Evolutionary conservation across 2,329 filamentous ascomycete species (phyloP).

Genomic region (Trichoderma hamatum): DNA sequence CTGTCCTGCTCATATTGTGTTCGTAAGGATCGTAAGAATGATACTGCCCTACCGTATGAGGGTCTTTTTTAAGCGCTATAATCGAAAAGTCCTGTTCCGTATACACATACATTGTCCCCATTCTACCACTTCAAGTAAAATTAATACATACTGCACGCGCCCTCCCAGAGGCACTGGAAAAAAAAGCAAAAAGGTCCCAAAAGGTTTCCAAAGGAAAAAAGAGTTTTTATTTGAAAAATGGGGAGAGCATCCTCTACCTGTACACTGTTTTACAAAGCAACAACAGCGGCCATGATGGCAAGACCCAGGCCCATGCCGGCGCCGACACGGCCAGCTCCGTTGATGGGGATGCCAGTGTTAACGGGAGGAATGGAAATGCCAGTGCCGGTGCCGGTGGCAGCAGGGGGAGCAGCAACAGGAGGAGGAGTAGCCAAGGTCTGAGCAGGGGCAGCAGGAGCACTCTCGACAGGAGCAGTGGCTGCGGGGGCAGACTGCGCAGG

Average conservation of each 20-base stretch:
- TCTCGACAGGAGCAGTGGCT: constrained; percentile 32
- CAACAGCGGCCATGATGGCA: constrained; percentile 48
- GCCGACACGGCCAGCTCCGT: constrained; percentile 45
- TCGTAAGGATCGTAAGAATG: constrained; percentile 64
- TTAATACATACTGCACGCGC: constrained; percentile 8
- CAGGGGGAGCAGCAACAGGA: constrained; percentile 30
- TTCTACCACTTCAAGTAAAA: constrained; percentile 11
- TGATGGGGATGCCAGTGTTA: constrained; percentile 41
- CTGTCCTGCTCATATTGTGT: constrained; percentile 30
- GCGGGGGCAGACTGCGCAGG: constrained; percentile 32
- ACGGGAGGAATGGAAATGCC: constrained; percentile 42
- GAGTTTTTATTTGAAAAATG: not conserved
- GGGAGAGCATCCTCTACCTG: not conserved
- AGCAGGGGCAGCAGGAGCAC: constrained; percentile 17
- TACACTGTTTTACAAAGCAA: constrained; percentile 48
- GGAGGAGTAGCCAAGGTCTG: constrained; percentile 32
- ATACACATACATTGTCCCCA: constrained; percentile 26
- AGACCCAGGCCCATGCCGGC: constrained; percentile 52
- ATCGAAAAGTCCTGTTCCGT: constrained; percentile 28
- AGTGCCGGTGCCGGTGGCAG: constrained; percentile 38
- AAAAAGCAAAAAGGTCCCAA: not conserved
- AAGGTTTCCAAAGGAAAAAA: not conserved
- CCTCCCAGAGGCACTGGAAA: constrained; percentile 13
- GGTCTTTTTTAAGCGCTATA: constrained; percentile 20
- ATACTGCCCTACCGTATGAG: constrained; percentile 35